Evolutionary conservation across 768 basidiomycete species (phyloP).

Genomic region (Nidula microcarpa): DNA sequence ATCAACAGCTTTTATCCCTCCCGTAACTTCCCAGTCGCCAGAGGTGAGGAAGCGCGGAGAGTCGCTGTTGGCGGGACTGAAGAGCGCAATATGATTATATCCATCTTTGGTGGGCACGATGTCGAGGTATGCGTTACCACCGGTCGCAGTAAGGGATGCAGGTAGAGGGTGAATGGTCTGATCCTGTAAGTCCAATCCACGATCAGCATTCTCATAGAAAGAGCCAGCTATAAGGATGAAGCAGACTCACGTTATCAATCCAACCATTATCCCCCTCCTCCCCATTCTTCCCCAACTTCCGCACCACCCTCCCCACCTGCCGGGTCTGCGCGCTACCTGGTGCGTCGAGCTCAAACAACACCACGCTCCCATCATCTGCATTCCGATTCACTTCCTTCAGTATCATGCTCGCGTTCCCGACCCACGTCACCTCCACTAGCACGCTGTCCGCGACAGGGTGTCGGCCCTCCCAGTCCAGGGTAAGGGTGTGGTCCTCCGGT

Average conservation of each 20-base stretch:
- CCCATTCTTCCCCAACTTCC: constrained; percentile 76
- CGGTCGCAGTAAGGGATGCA: constrained; percentile 30
- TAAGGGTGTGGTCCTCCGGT: constrained; percentile 40
- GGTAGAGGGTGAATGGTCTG: constrained; percentile 65
- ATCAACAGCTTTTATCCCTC: constrained; percentile 72
- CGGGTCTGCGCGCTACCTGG: constrained; percentile 16
- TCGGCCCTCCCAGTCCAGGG: constrained; percentile 65
- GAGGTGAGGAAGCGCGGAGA: constrained; percentile 81
- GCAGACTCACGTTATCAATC: constrained; percentile 54
- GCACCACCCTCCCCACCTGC: constrained; percentile 53
- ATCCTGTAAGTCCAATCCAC: constrained; percentile 30
- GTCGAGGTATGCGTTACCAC: constrained; percentile 78
- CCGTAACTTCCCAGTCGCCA: constrained; percentile 89
- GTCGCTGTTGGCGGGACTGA: constrained; percentile 67
- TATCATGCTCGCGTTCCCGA: constrained; percentile 68
- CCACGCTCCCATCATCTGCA: constrained; percentile 75
- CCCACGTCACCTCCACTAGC: constrained; percentile 84
- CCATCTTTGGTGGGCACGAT: constrained; percentile 80
- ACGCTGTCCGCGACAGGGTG: constrained; percentile 61
- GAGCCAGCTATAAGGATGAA: neutral
- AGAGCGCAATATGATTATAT: constrained; percentile 90
- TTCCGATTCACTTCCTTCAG: constrained; percentile 87
- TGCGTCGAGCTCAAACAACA: constrained; percentile 61
- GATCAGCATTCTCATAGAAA: neutral
- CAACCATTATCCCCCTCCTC: constrained; percentile 92